Conservation (phyloP, 108 stramenopile genomes). For the Cyclostephanos tholiformis region DNA sequence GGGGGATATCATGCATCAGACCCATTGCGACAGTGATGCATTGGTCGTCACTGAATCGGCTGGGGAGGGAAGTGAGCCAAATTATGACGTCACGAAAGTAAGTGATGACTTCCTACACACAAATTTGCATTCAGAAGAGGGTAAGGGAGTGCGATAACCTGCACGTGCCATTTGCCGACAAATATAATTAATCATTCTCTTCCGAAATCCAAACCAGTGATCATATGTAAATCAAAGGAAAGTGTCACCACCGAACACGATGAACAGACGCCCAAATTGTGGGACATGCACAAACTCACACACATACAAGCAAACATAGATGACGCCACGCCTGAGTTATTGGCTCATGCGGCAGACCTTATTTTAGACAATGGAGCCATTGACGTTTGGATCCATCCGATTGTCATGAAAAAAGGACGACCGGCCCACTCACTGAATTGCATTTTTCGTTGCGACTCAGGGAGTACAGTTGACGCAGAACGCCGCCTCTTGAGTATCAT, state of each 20-base stretch:
- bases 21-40: neutral
- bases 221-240: neutral
- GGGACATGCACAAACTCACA: constrained; percentile 60
- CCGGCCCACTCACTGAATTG: constrained; percentile 83
- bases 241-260: neutral
- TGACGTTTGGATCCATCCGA: constrained; percentile 89
- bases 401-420: constrained; percentile 96
- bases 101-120: too few species aligned
- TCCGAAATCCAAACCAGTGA: neutral
- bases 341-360: constrained; percentile 74
- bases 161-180: neutral
- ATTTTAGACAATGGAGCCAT: constrained; percentile 72
- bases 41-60: neutral
- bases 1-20: constrained; percentile 53
- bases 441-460: constrained; percentile 54
- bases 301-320: constrained; percentile 89
- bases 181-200: neutral
- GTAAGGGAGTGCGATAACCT: constrained; percentile 14
- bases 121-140: constrained; percentile 17
- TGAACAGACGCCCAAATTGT: constrained; percentile 17
- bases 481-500: constrained; percentile 59
- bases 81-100: constrained; percentile 20
- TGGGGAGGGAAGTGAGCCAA: neutral
- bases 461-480: constrained; percentile 11
- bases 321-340: constrained; percentile 86